phyloP scores from a whole-genome alignment of 345 rosid genomes.

The Rhodamnia rubescens region DNA sequence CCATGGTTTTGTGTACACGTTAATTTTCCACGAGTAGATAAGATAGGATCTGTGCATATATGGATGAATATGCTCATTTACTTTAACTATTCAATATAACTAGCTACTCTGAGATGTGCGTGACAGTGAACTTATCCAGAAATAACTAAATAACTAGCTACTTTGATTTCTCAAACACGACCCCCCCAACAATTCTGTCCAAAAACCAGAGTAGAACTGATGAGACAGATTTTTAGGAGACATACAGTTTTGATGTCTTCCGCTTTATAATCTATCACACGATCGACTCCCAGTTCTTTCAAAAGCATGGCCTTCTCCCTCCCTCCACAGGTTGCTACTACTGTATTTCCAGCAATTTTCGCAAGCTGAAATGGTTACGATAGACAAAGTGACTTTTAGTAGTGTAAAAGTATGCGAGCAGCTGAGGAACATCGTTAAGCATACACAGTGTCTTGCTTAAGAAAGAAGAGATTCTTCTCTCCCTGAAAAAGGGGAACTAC shows the following conservation, averaged over 20 bases:
- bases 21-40: neutral
- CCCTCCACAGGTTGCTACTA: constrained; percentile 93
- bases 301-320: constrained; percentile 70
- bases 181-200: neutral
- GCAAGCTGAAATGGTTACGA: constrained; percentile 54
- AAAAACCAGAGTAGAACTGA: neutral
- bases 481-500: neutral
- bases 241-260: constrained; percentile 81
- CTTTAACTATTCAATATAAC: neutral
- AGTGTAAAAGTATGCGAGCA: neutral
- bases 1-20: neutral
- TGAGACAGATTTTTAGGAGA: constrained; percentile 4
- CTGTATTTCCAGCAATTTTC: constrained; percentile 73
- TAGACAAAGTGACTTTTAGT: neutral
- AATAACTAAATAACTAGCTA: neutral
- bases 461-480: neutral
- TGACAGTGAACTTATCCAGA: neutral
- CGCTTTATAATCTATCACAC: constrained; percentile 76
- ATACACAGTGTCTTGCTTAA: neutral
- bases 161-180: neutral
- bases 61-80: neutral
- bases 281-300: constrained; percentile 74
- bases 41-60: neutral
- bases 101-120: neutral
- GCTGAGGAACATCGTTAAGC: neutral